Evolutionary conservation across 2,329 filamentous ascomycete species (phyloP), one percentile per base, ranked within the genome.

Genomic region (Whalleya microplaca): DNA sequence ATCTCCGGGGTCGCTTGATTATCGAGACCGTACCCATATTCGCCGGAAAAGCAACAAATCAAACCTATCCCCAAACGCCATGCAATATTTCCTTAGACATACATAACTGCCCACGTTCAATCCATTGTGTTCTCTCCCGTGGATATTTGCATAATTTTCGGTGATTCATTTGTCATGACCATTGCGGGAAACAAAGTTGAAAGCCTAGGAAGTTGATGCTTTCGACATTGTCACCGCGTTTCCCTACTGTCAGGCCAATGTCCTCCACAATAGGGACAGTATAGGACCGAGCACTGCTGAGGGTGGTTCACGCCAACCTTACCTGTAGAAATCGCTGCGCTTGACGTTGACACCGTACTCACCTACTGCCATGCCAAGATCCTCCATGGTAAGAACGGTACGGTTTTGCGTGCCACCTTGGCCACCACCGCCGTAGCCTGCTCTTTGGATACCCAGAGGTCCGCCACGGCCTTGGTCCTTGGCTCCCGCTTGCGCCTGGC

Each of bases 291-390:
- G 23, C 23, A 27, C 23, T 27, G 23, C 9, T 12, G 14, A 2
- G 44, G 41, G 19, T 37, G 16, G 19, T 43, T 14, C 40, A 54
- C 53, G 40, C 40, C 20, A 4, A 12, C 16, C 23, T 59, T 56
- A 67, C 52, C 67, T 56, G 74, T 99, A 99, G 72, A 98, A 99
- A 78, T 99, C 95, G 70, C 94, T 93, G 63, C 95, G 84, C 85
- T 96, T 98, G 51, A 98, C 90, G 72, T 96, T 99, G 50, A 99
- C 92, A 1, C 95, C 95, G 72, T 98, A 99, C 80, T 99, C 95
- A 29, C 91, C 91, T 27, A 98, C 94, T 1, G 95, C 95, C 92
- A 98, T 98, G 16, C 95, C 95, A 67, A 99, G 75, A 73, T 99
- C 95, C 76, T 99, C 95, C 95, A 99, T 98, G 0, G 95, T 98